phyloP scores from a whole-genome alignment of 768 basidiomycete species.

The Scleroderma bovista region DNA sequence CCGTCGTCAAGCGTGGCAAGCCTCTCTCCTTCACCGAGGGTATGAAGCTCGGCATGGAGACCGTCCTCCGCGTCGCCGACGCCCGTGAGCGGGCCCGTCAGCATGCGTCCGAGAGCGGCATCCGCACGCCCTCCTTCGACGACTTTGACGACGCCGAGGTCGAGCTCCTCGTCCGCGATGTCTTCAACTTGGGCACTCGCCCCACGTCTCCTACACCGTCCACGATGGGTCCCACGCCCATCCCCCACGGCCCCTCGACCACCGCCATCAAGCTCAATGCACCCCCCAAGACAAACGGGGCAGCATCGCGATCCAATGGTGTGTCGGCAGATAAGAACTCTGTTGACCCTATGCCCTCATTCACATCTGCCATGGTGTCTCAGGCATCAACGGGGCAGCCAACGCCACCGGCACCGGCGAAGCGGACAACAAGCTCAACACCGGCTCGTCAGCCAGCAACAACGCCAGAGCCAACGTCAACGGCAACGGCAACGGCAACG shows the following conservation, averaged over 20 bases:
- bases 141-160: constrained; percentile 27
- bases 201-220: constrained; percentile 16
- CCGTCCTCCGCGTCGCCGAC: constrained; percentile 31
- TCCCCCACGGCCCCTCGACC: neutral
- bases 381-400: constrained; percentile 5
- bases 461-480: neutral
- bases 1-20: constrained; percentile 32
- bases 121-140: constrained; percentile 27
- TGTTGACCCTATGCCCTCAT: constrained; percentile 18
- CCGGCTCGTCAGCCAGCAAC: neutral
- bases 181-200: constrained; percentile 24
- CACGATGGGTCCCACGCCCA: constrained; percentile 4
- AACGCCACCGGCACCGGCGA: neutral
- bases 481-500: too few relatives aligned
- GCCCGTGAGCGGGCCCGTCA: constrained; percentile 38
- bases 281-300: constrained; percentile 18
- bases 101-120: constrained; percentile 24
- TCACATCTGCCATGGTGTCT: constrained; percentile 11
- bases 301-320: constrained; percentile 24
- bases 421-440: neutral
- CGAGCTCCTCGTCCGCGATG: constrained; percentile 22
- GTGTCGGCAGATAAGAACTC: constrained; percentile 24
- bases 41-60: constrained; percentile 36
- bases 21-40: constrained; percentile 36
- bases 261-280: constrained; percentile 17